phyloP scores from a whole-genome alignment of 2,329 filamentous ascomycete species.

The Pseudogymnoascus pannorum region DNA sequence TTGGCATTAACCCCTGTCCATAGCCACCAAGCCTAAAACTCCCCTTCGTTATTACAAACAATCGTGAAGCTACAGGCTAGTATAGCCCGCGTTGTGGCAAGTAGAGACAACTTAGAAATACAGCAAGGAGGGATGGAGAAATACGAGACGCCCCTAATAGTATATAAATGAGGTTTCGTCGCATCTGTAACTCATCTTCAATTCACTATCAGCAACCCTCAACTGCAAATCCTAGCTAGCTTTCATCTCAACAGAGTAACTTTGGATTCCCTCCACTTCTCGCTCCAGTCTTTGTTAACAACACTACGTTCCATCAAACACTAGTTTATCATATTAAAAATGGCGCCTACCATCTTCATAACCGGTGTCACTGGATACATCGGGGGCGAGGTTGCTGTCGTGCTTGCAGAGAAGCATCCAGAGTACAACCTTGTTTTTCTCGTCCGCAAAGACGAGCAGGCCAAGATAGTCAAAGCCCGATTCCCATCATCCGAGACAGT shows the following conservation, averaged over 20 bases:
- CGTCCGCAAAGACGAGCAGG: conserved; percentile 19
- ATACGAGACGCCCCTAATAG: neutral
- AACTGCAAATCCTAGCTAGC: neutral
- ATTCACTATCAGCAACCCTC: neutral
- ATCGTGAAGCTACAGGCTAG: neutral
- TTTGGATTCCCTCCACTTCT: neutral
- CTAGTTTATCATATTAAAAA: neutral
- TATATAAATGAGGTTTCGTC: neutral
- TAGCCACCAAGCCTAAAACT: neutral
- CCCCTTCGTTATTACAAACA: neutral
- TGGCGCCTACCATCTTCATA: conserved; percentile 19
- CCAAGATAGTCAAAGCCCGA: conserved; percentile 10
- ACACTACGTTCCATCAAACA: neutral
- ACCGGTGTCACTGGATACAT: conserved; percentile 21
- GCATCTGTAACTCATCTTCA: neutral
- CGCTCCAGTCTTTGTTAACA: neutral
- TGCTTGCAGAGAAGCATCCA: conserved; percentile 17
- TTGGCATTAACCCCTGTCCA: neutral
- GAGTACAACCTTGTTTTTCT: conserved; percentile 18
- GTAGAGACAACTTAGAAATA: neutral
- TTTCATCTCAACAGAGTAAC: neutral
- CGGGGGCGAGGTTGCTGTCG: conserved; percentile 16
- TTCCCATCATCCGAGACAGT: conserved; percentile 22
- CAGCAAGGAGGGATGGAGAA: neutral
- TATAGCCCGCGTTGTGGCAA: neutral